Percentiles rank a stretch among this genome's conserved stretches.
phyloP scores from a whole-genome alignment of 331 rosid genomes.

The Rhamnella rubrinervis region DNA sequence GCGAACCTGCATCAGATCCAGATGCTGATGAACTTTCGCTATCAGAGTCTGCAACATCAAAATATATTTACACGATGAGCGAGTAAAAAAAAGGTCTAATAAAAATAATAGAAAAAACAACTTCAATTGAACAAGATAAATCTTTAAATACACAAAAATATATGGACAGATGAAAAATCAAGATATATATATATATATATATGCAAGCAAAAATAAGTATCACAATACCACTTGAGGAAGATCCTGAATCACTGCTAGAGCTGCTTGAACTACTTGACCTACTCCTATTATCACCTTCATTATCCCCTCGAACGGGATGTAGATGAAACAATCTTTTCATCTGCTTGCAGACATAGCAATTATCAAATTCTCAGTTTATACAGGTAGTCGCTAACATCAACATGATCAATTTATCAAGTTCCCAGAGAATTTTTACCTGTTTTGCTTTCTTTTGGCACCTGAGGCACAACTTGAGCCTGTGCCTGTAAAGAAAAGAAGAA shows the following conservation, averaged over 20 bases:
- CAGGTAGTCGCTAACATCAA: slow-evolving; percentile 7
- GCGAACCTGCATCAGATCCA: slow-evolving; percentile 83
- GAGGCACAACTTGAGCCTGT: slow-evolving; percentile 45
- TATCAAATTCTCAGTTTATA: slow-evolving; percentile 21
- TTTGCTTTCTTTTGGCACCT: slow-evolving; percentile 47
- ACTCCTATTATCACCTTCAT: slow-evolving; percentile 65
- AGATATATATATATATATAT: slow-evolving; percentile 13
- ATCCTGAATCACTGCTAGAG: slow-evolving; percentile 93
- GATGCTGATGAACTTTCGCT: slow-evolving; percentile 92
- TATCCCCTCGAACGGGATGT: slow-evolving; percentile 55
- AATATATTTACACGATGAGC: not conserved
- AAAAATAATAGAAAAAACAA: slow-evolving; percentile 12
- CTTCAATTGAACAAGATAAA: slow-evolving; percentile 1
- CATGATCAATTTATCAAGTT: slow-evolving; percentile 3
- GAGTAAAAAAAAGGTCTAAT: not conserved
- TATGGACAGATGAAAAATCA: not conserved
- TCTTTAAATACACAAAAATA: slow-evolving; percentile 4
- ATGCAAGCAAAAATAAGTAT: slow-evolving; percentile 6
- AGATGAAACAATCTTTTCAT: slow-evolving; percentile 48
- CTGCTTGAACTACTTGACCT: slow-evolving; percentile 95
- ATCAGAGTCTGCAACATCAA: slow-evolving; percentile 74
- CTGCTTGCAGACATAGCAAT: slow-evolving; percentile 34
- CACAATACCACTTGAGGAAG: slow-evolving; percentile 86
- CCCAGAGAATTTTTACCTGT: slow-evolving; percentile 43
- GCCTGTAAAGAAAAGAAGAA: slow-evolving; percentile 25